These are phyloP conservation scores for Penstemon eatonii DNA, from an alignment of 257 asterid genomes.

Conservation along the genomic window DNA sequence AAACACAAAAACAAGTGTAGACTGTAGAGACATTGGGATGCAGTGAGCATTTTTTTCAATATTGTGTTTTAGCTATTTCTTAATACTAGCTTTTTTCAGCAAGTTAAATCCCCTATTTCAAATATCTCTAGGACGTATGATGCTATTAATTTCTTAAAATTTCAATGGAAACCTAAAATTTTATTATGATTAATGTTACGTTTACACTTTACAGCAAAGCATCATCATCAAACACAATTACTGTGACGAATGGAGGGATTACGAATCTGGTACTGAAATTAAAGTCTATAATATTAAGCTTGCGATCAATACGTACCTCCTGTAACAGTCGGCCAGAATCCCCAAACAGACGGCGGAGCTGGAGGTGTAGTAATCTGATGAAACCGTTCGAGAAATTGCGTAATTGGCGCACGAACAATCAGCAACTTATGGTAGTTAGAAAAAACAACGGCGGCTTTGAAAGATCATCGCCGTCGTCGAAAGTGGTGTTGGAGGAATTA, in stretches of 20 bases:
- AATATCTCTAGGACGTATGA: too few relatives aligned
- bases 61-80: too few relatives aligned
- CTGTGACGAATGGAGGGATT: conserved; percentile 7
- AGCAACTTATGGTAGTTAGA: neutral
- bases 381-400: conserved; percentile 21
- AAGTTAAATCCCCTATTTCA: too few relatives aligned
- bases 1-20: too few relatives aligned
- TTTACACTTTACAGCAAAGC: neutral
- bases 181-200: neutral
- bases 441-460: neutral
- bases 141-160: too few relatives aligned
- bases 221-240: neutral
- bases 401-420: neutral
- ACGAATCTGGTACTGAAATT: conserved; percentile 29
- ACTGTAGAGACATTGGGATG: too few relatives aligned
- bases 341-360: neutral
- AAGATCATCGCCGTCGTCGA: neutral
- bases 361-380: neutral
- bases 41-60: too few relatives aligned
- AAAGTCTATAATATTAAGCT: conserved; percentile 13
- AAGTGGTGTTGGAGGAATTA: neutral
- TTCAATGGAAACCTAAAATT: too few relatives aligned
- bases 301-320: conserved; percentile 16
- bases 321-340: too few relatives aligned
- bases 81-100: too few relatives aligned